A percentile compares a stretch with the other conserved stretches of the same genome.
Evolutionary conservation across 768 basidiomycete species (phyloP).

Genomic region (Phlebiopsis gigantea): DNA sequence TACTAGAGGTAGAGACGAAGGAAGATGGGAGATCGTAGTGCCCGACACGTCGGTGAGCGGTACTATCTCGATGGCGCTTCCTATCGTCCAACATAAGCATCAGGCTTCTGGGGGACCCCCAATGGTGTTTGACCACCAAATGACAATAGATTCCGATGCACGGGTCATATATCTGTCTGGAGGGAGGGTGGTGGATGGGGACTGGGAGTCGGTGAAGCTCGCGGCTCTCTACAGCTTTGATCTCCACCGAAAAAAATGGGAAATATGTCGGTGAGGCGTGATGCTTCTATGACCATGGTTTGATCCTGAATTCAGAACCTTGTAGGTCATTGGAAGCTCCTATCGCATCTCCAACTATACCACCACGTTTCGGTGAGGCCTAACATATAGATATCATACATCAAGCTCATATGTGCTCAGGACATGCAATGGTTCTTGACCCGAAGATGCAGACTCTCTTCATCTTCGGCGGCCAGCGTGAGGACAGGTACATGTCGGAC

Average conservation of each 20-base stretch:
- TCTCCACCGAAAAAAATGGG: slow-evolving; percentile 62
- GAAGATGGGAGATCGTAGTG: slow-evolving; percentile 69
- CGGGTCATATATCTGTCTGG: slow-evolving; percentile 76
- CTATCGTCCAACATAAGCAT: neutral
- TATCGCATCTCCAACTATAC: slow-evolving; percentile 38
- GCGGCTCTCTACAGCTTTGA: slow-evolving; percentile 74
- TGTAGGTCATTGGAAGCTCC: slow-evolving; percentile 19
- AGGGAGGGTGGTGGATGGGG: slow-evolving; percentile 64
- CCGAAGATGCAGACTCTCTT: slow-evolving; percentile 50
- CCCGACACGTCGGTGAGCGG: slow-evolving; percentile 60
- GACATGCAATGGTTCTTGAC: slow-evolving; percentile 82
- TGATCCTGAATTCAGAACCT: slow-evolving; percentile 6
- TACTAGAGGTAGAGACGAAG: slow-evolving; percentile 52
- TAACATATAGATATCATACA: neutral
- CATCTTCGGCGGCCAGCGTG: slow-evolving; percentile 71
- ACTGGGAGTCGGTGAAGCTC: slow-evolving; percentile 55
- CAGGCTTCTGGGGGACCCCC: slow-evolving; percentile 67
- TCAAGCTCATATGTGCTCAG: slow-evolving; percentile 25
- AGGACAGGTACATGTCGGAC: slow-evolving; percentile 63
- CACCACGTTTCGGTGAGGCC: slow-evolving; percentile 54
- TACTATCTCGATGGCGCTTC: neutral
- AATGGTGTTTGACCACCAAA: slow-evolving; percentile 75
- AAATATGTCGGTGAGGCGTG: slow-evolving; percentile 54
- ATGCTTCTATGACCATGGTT: neutral
- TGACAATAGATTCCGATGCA: slow-evolving; percentile 66